phyloP scores from a whole-genome alignment of 148 eudicot species.

The Chenopodium album region DNA sequence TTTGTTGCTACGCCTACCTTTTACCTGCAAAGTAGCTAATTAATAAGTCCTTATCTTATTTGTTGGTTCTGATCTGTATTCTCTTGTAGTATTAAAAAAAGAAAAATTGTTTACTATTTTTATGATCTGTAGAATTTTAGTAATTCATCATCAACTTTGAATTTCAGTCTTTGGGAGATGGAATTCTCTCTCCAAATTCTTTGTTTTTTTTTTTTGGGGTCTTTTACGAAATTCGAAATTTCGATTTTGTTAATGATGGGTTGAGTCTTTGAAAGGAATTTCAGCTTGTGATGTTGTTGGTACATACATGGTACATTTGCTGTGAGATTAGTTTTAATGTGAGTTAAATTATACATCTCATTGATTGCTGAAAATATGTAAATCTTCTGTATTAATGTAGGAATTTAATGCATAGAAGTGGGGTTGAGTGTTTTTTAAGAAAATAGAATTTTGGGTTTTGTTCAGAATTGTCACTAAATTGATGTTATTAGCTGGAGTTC shows the following conservation, averaged over 20 bases:
- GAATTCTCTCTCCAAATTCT: no score
- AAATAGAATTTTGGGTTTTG: constrained; percentile 16
- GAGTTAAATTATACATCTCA: constrained; percentile 16
- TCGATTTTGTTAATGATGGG: background rate
- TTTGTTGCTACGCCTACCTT: constrained; percentile 23
- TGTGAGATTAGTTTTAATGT: background rate
- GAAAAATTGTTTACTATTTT: background rate
- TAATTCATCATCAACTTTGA: background rate
- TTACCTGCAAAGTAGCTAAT: constrained; percentile 34
- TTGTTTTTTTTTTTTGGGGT: background rate
- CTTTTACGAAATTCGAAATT: background rate
- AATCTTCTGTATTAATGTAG: background rate
- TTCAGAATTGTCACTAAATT: constrained; percentile 16
- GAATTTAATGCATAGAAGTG: constrained; percentile 27
- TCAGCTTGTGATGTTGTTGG: constrained; percentile 7
- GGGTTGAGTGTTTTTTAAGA: constrained; percentile 19
- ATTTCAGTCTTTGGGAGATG: constrained; percentile 1
- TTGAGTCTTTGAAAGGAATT: constrained; percentile 2
- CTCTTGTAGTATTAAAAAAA: background rate
- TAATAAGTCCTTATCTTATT: constrained; percentile 20
- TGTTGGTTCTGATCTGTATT: constrained; percentile 25
- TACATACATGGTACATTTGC: constrained; percentile 4
- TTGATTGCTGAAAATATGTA: constrained; percentile 9
- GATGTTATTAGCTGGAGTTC: constrained; percentile 1
- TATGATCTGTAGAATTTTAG: constrained; percentile 10